Evolutionary conservation across 768 basidiomycete species (phyloP).

Genomic region (Cystofilobasidium capitatum): DNA sequence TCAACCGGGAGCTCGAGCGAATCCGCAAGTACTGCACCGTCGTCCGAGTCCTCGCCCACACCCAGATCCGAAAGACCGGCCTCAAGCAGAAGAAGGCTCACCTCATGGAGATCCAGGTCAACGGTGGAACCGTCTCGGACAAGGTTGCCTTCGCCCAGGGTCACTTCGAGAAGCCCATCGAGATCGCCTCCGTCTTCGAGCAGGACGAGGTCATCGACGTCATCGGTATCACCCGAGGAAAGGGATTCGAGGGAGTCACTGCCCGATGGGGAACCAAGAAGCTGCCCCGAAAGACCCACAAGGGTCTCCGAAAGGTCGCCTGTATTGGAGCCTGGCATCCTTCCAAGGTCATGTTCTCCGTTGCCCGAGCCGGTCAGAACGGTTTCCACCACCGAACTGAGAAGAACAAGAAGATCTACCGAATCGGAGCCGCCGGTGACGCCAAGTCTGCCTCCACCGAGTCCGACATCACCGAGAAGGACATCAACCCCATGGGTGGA

Average conservation of each 20-base stretch:
- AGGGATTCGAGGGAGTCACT: constrained; percentile 96
- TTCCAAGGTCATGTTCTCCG: constrained; percentile 98
- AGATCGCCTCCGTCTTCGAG: constrained; percentile 64
- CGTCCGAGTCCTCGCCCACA: constrained; percentile 98
- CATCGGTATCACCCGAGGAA: constrained; percentile 98
- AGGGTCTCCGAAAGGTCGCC: constrained; percentile 82
- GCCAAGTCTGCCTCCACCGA: constrained; percentile 84
- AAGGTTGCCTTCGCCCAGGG: constrained; percentile 92
- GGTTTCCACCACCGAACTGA: constrained; percentile 47
- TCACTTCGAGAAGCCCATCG: constrained; percentile 92
- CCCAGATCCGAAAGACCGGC: constrained; percentile 95
- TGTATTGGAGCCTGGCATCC: constrained; percentile 43
- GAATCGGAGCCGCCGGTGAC: constrained; percentile 71
- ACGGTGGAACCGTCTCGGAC: constrained; percentile 89
- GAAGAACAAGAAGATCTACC: constrained; percentile 98
- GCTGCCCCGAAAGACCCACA: constrained; percentile 96
- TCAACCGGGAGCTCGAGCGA: constrained; percentile 91
- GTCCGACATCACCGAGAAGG: constrained; percentile 84
- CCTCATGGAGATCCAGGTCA: constrained; percentile 99
- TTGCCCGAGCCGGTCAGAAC: constrained; percentile 98
- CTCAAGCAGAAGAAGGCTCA: constrained; percentile 99
- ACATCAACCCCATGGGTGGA: constrained; percentile 84
- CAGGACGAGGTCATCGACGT: constrained; percentile 79
- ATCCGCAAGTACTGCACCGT: constrained; percentile 99
- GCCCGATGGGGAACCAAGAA: constrained; percentile 99